Base-by-base conservation (phyloP, 2,329 filamentous ascomycete genomes). In the Mariannaea elegans region DNA sequence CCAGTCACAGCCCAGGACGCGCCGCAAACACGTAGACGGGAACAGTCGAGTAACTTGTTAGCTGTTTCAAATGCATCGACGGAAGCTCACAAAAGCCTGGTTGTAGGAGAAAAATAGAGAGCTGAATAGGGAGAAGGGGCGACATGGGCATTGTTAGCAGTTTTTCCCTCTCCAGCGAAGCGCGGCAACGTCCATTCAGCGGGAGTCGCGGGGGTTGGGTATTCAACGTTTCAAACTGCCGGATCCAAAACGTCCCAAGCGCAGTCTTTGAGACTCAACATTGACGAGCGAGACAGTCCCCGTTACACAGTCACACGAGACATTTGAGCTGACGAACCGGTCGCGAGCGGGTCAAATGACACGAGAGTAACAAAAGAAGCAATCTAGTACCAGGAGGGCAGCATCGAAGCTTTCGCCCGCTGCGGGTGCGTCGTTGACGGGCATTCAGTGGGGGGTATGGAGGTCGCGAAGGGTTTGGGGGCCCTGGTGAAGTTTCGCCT, bases 151-250 rank as follows among this genome's bases (percentile, higher is more conserved):
- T 12, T 10, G n/a, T 3, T 18, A 23, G 24, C 42, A 3, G 18
- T 46, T 31, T 21, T 12, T 10, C 18, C 19, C 38, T 23, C 23
- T 50, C 12, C 36, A 29, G 31, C 24, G 19, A 16, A 39, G 13
- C 34, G 18, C n/a, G 10, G 32, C 21, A 27, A 32, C 21, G 41
- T 19, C 38, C 39, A 36, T 34, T 52, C 41, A 32, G 45, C 36
- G 36, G 45, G n/a, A 23, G 41, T 12, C 14, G 29, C 41, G 27
- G 55, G 47, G 47, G 31, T 27, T 31, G 18, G 31, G 56, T 38
- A 50, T 45, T 54, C 44, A 38, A 23, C 42, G 58, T 61, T 61
- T 61, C 58, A 61, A 61, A 49, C 53, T 51, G 54, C 46, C 19
- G 42, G 36, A 57, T 57, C 44, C 44, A 42, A 61, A 61, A 57